Evolutionary conservation across 2,329 filamentous ascomycete genomes (phyloP).

Genomic region (Aspergillus cejpii): DNA sequence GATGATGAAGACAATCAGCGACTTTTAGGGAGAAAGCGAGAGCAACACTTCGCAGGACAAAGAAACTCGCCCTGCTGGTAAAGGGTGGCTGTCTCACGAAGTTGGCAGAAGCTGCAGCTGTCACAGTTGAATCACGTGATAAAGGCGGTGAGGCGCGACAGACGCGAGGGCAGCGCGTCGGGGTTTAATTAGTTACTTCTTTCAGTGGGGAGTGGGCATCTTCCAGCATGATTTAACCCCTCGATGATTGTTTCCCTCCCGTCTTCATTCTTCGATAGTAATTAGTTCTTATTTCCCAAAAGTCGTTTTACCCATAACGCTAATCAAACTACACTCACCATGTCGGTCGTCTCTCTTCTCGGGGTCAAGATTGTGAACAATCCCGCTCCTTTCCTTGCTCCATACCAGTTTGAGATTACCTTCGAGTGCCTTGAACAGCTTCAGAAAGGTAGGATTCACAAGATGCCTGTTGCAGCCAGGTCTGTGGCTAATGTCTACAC

Average conservation of each 20-base stretch:
- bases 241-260: not conserved
- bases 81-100: constrained; percentile 1
- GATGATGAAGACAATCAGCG: not conserved
- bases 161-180: constrained; percentile 25
- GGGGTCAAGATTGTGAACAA: constrained; percentile 97
- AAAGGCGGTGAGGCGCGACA: constrained; percentile 28
- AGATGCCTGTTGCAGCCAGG: not conserved
- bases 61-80: constrained; percentile 7
- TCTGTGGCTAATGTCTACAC: constrained; percentile 14
- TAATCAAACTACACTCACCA: constrained; percentile 41
- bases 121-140: constrained; percentile 23
- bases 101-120: constrained; percentile 22
- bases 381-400: constrained; percentile 84
- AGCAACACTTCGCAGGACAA: constrained; percentile 6
- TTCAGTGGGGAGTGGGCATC: constrained; percentile 4
- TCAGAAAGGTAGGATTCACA: constrained; percentile 63
- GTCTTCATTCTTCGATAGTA: not conserved
- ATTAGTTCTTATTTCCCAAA: not conserved
- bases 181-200: constrained; percentile 10
- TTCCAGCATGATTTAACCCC: not conserved
- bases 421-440: constrained; percentile 95
- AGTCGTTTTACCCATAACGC: constrained; percentile 6
- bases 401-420: constrained; percentile 97
- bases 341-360: constrained; percentile 94
- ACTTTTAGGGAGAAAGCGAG: not conserved